Percentiles rank a stretch among this genome's conserved stretches.
Conservation (phyloP, 2,329 filamentous ascomycete species). For the Cladorrhinum sp. region DNA sequence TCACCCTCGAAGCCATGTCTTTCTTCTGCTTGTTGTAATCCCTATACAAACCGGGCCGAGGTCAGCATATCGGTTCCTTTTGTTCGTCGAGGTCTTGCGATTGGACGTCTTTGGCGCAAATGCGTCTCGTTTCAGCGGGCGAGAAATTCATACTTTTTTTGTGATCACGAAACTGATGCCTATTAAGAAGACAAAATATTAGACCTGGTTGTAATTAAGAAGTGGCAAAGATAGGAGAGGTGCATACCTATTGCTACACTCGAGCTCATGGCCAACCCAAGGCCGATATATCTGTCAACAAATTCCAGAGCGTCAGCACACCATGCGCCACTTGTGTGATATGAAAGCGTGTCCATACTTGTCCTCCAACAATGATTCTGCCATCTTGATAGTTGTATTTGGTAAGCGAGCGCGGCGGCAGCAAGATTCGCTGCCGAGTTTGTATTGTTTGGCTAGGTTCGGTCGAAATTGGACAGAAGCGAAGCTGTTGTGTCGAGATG, state of each 20-base stretch:
- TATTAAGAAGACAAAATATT: conserved; percentile 35
- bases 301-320: conserved; percentile 32
- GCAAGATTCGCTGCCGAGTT: conserved; percentile 21
- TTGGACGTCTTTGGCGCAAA: neutral
- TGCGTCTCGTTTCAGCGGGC: neutral
- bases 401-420: conserved; percentile 26
- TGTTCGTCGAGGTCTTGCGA: neutral
- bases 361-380: conserved; percentile 40
- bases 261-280: conserved; percentile 71
- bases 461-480: conserved; percentile 3
- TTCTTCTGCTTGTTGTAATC: conserved; percentile 85
- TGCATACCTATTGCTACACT: conserved; percentile 71
- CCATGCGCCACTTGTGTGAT: conserved; percentile 13
- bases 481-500: neutral
- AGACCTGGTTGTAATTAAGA: neutral
- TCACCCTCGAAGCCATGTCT: conserved; percentile 95
- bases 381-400: conserved; percentile 29
- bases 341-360: conserved; percentile 37
- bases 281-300: conserved; percentile 65
- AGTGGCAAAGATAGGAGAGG: neutral
- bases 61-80: conserved; percentile 20
- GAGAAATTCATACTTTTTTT: conserved; percentile 70
- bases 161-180: conserved; percentile 98
- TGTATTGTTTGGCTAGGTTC: neutral
- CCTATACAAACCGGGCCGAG: conserved; percentile 47